phyloP scores from a whole-genome alignment of 768 basidiomycete genomes.

The Russula foetens region DNA sequence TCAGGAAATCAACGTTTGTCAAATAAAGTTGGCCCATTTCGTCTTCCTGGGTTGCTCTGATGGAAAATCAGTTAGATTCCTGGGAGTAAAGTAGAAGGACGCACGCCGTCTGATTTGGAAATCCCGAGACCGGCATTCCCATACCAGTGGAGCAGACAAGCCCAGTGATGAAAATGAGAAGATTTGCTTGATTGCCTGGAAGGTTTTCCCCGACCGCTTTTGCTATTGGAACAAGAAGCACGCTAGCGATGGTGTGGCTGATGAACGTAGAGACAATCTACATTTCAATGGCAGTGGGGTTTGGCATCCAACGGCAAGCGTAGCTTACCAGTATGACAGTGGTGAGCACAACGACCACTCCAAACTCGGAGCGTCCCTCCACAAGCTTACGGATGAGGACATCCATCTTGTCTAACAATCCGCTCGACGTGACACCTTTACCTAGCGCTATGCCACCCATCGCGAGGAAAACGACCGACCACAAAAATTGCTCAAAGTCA shows the following conservation, averaged over 20 bases:
- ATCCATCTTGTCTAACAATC: conserved; percentile 77
- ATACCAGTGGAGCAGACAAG: conserved; percentile 93
- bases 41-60: conserved; percentile 85
- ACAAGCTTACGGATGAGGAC: conserved; percentile 49
- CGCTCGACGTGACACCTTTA: conserved; percentile 85
- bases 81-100: conserved; percentile 25
- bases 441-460: conserved; percentile 98
- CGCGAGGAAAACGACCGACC: conserved; percentile 92
- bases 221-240: conserved; percentile 95
- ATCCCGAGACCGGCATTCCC: conserved; percentile 99
- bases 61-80: neutral
- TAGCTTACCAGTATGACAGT: conserved; percentile 26
- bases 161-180: conserved; percentile 90
- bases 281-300: neutral
- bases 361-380: conserved; percentile 53
- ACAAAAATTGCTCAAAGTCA: conserved; percentile 90
- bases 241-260: conserved; percentile 94
- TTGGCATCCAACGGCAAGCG: neutral
- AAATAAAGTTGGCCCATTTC: conserved; percentile 89
- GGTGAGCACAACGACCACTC: conserved; percentile 57
- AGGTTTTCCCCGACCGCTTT: conserved; percentile 80
- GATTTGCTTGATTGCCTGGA: conserved; percentile 55
- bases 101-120: conserved; percentile 96
- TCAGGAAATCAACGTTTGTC: conserved; percentile 79
- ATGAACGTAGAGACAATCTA: conserved; percentile 91